Base-by-base conservation (phyloP, 805 yeast species). In the Teunomyces stri region DNA sequence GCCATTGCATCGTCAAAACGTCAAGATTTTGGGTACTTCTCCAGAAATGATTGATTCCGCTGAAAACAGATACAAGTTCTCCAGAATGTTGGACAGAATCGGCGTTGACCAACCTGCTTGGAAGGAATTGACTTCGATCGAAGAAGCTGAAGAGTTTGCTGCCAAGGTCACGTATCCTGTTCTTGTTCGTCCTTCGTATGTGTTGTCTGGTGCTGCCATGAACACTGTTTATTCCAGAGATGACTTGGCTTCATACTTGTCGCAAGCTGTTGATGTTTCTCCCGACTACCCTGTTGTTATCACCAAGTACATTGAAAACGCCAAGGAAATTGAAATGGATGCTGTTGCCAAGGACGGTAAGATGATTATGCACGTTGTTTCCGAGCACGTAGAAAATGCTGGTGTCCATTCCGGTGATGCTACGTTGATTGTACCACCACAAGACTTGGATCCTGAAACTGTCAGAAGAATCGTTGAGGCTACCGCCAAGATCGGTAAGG, bases 331-430 rank as follows among this genome's bases (percentile, higher is more conserved):
- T 62, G 99, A 92, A 72, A 91, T 92, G 94, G 99, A 92, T 67
- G 98, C 97, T 42, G 98, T 92, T 62, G 98, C 99, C 36, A 81
- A 81, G 66, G 88, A 92, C 62, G 99, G 99, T 70, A 82, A 90
- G 69, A 78, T 92, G 72, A 80, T 94, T 58, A 89, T 92, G 90
- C 98, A 92, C 68, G 98, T 90, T 65, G 97, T 92, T 49, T 89
- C 97, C 47, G 98, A 94, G 72, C 99, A 92, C 68, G 97, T 94
- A 56, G 99, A 92, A 75, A 92, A 92, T 65, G 99, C 99, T 22
- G 99, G 99, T 81, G 97, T 92, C 38, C 99, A 92, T 72, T 92
- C 98, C 44, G 99, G 99, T 78, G 99, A 92, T 71, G 99, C 99
- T 51, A 94, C 98, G 42, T 75, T 92, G 62, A 87, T 92, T 67